Evolutionary conservation across 768 basidiomycete species (phyloP), one percentile per base, ranked within the genome.

Genomic region (Rubroboletus satanas): DNA sequence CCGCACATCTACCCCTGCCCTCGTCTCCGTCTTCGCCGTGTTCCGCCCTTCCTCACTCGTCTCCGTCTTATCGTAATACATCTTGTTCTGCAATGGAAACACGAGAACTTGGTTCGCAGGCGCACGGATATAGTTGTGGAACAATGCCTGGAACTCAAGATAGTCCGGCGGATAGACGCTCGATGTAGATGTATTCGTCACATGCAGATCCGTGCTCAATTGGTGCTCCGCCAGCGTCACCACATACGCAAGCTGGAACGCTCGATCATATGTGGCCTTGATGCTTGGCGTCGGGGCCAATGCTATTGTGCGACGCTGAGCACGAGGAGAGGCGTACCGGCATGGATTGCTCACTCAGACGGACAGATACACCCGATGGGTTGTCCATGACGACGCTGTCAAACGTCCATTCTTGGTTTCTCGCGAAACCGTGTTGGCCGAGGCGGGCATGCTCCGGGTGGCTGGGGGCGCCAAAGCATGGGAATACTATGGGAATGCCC

Each of bases 361-460:
- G 79, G 42, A 92, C 80, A n/a, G 87, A 87, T 2, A 94, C 88
- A 11, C 82, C 81, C 33, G 80, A 78, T 3, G 80, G 81, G 50
- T 86, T 82, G 62, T 93, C 88, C 77, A 79, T 77, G 23, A 89
- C 76, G 12, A 81, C 73, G 42, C 75, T 70, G 56, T 83, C 81
- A 66, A 85, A 85, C 14, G 73, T 72, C 97, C 97, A 98, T 31
- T 64, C 67, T 36, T 82, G 79, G 58, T 77, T 92, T 39, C 97
- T 77, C 6, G 92, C 96, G 67, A 96, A 98, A 0, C 97, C 97
- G 69, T 98, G 97, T 70, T 97, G 94, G 6, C 76, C 52, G 6
- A 99, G 76, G 44, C 80, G 81, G 21, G 69, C 61, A 69, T 94
- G 90, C 46, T 85, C 89, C 28, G 78, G 80, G 69, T 85, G 87